Evolutionary conservation across 169 alveolate genomes (phyloP).

Genomic region (Cryptosporidium felis): DNA sequence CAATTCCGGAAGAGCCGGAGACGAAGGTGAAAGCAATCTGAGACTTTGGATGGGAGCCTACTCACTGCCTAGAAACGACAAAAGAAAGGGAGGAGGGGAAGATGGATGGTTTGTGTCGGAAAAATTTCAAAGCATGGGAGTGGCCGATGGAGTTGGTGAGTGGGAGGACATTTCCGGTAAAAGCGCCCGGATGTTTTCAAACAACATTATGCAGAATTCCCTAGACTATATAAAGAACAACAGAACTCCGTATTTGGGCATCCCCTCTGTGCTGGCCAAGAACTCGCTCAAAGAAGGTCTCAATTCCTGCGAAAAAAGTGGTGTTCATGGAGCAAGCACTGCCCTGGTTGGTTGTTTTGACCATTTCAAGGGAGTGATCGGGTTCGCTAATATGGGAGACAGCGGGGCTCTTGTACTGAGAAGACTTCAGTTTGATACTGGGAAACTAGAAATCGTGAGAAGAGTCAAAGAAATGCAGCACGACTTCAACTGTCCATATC

Average conservation of each 20-base stretch:
- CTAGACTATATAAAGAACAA: constrained; percentile 17
- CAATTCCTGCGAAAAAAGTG: neutral
- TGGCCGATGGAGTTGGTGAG: constrained; percentile 78
- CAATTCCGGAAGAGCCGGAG: neutral
- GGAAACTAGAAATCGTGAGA: constrained; percentile 72
- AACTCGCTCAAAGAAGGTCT: constrained; percentile 26
- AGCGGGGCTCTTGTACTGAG: constrained; percentile 73
- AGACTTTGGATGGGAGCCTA: constrained; percentile 77
- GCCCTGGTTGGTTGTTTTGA: constrained; percentile 60
- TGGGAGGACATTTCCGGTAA: constrained; percentile 76
- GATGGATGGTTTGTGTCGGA: constrained; percentile 76
- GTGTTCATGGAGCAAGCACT: constrained; percentile 65
- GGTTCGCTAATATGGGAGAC: constrained; percentile 77
- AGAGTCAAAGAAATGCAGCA: constrained; percentile 76
- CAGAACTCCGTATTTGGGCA: neutral
- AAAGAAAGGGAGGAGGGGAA: constrained; percentile 75
- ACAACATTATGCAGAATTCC: constrained; percentile 67
- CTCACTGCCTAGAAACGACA: constrained; percentile 74
- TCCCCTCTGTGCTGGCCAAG: constrained; percentile 30
- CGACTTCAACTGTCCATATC: constrained; percentile 76
- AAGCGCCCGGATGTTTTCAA: constrained; percentile 73
- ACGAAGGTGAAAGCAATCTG: neutral
- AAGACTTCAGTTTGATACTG: constrained; percentile 57
- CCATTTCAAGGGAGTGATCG: neutral
- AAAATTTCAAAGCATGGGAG: constrained; percentile 71